A percentile compares a stretch with the other conserved stretches of the same genome.
Conservation (phyloP, 2,329 filamentous ascomycete genomes). For the Paecilomyces fulvus region DNA sequence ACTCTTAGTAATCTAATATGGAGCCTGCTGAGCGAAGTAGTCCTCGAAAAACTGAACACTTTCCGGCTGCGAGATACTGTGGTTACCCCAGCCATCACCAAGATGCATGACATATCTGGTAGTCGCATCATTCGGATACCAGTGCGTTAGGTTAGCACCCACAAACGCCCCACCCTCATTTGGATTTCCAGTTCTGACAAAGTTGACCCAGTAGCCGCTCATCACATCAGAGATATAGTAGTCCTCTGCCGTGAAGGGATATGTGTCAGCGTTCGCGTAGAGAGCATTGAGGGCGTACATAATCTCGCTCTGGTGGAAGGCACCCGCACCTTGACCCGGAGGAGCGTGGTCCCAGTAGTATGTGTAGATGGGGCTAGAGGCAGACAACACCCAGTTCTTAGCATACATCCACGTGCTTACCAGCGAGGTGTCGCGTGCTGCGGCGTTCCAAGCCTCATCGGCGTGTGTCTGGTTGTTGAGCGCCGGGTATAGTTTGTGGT, state of each 20-base stretch:
- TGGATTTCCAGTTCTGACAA: conserved; percentile 22
- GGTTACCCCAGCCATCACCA: neutral
- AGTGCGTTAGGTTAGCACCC: neutral
- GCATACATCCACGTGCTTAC: conserved; percentile 21
- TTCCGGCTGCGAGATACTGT: neutral
- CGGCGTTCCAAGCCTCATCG: conserved; percentile 16
- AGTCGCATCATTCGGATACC: neutral
- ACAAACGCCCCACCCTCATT: conserved; percentile 8
- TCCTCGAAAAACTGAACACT: neutral
- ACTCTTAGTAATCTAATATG: neutral
- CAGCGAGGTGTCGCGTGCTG: conserved; percentile 16
- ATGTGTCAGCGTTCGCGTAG: conserved; percentile 21
- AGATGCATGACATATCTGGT: conserved; percentile 1
- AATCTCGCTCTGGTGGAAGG: conserved; percentile 32
- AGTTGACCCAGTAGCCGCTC: conserved; percentile 28
- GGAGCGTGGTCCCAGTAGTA: conserved; percentile 32
- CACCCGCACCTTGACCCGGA: conserved; percentile 26
- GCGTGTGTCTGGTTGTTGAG: conserved; percentile 14
- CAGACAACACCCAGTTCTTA: conserved; percentile 18
- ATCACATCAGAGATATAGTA: conserved; percentile 22
- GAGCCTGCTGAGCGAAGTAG: conserved; percentile 1
- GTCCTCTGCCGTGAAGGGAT: conserved; percentile 17
- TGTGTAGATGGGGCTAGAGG: conserved; percentile 22
- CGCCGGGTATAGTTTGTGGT: conserved; percentile 21
- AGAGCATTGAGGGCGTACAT: conserved; percentile 31